Conservation (phyloP, 805 yeast species). For the Cyberlindnera xylosilytica region DNA sequence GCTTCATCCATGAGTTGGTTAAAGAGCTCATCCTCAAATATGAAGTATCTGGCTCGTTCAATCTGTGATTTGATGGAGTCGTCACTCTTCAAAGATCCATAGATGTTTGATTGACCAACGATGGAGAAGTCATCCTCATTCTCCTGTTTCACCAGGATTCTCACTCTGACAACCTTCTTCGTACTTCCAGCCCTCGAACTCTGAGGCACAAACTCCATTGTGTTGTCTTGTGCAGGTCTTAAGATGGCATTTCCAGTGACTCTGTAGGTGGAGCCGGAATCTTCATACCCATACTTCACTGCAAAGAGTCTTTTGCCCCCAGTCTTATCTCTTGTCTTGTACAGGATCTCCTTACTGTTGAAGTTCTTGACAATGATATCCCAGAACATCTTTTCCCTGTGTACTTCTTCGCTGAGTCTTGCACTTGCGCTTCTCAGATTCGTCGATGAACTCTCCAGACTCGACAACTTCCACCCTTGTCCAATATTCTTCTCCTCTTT, state of each 20-base stretch:
- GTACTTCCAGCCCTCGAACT: slow-evolving; percentile 35
- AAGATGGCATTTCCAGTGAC: slow-evolving; percentile 71
- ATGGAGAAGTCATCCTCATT: slow-evolving; percentile 48
- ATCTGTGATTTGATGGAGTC: slow-evolving; percentile 53
- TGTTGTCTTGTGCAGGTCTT: slow-evolving; percentile 41
- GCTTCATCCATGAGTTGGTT: slow-evolving; percentile 78
- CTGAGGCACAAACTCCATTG: slow-evolving; percentile 40
- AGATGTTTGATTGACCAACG: slow-evolving; percentile 50
- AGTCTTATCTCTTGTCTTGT: slow-evolving; percentile 59
- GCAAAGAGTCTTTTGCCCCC: slow-evolving; percentile 57
- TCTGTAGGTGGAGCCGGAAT: slow-evolving; percentile 76
- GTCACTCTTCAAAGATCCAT: slow-evolving; percentile 20
- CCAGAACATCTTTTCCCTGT: slow-evolving; percentile 70
- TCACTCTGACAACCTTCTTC: slow-evolving; percentile 54
- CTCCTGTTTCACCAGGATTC: slow-evolving; percentile 52
- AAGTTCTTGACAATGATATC: slow-evolving; percentile 32
- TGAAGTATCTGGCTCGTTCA: slow-evolving; percentile 61
- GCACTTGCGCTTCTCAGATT: slow-evolving; percentile 49
- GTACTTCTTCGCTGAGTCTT: slow-evolving; percentile 50
- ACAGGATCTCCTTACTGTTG: slow-evolving; percentile 54
- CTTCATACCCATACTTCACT: slow-evolving; percentile 87
- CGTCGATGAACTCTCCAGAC: slow-evolving; percentile 53
- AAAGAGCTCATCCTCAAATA: slow-evolving; percentile 89
- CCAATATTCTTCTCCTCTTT: slow-evolving; percentile 28
- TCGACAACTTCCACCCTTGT: slow-evolving; percentile 80